phyloP scores from a whole-genome alignment of 495 filamentous ascomycete genomes.

The Saxispiralis lemnorum region DNA sequence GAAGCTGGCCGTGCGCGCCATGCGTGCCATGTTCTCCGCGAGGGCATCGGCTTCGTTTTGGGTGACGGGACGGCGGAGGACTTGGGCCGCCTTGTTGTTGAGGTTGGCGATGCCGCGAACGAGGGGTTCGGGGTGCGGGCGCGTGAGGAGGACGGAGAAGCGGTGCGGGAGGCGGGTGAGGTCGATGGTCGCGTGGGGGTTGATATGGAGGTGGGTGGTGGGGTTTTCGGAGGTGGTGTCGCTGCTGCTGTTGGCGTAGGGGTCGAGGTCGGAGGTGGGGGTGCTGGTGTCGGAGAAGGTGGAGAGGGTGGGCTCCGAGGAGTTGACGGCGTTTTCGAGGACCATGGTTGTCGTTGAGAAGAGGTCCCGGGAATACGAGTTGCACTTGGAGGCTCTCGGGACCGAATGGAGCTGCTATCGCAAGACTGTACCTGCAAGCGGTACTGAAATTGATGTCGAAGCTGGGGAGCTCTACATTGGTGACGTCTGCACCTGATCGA shows the following conservation, averaged over 20 bases:
- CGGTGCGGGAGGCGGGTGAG: slow-evolving; percentile 6
- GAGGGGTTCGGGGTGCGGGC: neutral
- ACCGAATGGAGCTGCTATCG: no score
- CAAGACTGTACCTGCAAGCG: no score
- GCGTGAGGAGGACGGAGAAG: neutral
- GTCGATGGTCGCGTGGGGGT: neutral
- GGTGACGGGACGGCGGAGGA: slow-evolving; percentile 11
- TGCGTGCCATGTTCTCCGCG: slow-evolving; percentile 10
- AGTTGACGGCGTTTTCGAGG: slow-evolving; percentile 13
- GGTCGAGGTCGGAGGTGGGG: slow-evolving; percentile 14
- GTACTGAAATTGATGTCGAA: no score
- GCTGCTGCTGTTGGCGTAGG: slow-evolving; percentile 3
- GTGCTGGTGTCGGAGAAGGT: slow-evolving; percentile 6
- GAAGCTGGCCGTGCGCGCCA: slow-evolving; percentile 3
- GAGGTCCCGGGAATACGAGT: no score
- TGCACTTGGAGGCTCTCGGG: no score
- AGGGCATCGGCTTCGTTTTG: slow-evolving; percentile 16
- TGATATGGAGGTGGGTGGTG: neutral
- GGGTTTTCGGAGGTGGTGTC: neutral
- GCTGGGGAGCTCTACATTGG: no score
- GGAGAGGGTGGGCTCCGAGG: neutral
- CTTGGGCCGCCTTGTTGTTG: neutral
- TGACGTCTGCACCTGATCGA: no score
- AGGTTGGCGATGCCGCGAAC: neutral
- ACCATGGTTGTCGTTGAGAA: slow-evolving; percentile 12